These are phyloP conservation scores for Geopyxis carbonaria DNA, from an alignment of 495 filamentous ascomycete species.

Conservation along the genomic window DNA sequence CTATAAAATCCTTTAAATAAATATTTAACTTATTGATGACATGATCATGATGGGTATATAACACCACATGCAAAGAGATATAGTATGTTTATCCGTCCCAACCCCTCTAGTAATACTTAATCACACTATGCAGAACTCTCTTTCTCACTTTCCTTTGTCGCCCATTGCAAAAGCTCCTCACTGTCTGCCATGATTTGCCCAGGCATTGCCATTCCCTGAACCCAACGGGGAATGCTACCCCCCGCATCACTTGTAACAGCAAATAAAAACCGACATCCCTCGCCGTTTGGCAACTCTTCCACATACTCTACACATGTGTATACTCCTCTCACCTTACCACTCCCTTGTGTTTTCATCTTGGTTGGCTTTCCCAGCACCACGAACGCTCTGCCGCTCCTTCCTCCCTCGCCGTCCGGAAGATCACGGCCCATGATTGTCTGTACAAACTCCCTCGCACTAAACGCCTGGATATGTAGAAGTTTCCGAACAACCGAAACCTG, in stretches of 20 bases:
- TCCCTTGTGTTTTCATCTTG: too few relatives aligned
- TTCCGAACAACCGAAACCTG: slow-evolving; percentile 17
- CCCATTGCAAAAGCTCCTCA: slow-evolving; percentile 19
- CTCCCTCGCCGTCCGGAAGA: slow-evolving; percentile 6
- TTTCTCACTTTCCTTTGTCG: slow-evolving; percentile 9
- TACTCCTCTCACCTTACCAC: too few relatives aligned
- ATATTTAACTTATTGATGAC: too few relatives aligned
- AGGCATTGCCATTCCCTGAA: slow-evolving; percentile 24
- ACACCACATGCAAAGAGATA: too few relatives aligned
- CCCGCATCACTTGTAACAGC: slow-evolving; percentile 19
- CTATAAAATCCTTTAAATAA: too few relatives aligned
- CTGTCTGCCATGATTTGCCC: slow-evolving; percentile 19
- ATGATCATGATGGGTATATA: too few relatives aligned
- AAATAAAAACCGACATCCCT: slow-evolving; percentile 15
- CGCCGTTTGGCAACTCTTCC: slow-evolving; percentile 14
- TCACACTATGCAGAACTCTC: too few relatives aligned
- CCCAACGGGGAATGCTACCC: slow-evolving; percentile 22
- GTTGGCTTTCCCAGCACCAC: too few relatives aligned
- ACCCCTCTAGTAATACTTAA: too few relatives aligned
- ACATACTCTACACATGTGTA: slow-evolving; percentile 20
- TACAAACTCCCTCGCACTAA: slow-evolving; percentile 21
- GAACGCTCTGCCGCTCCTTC: too few relatives aligned
- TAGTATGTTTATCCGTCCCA: too few relatives aligned
- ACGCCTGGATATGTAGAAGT: slow-evolving; percentile 22
- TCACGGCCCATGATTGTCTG: slow-evolving; percentile 17